Evolutionary conservation across 768 basidiomycete species (phyloP).

Genomic region (Suillus clintonianus): DNA sequence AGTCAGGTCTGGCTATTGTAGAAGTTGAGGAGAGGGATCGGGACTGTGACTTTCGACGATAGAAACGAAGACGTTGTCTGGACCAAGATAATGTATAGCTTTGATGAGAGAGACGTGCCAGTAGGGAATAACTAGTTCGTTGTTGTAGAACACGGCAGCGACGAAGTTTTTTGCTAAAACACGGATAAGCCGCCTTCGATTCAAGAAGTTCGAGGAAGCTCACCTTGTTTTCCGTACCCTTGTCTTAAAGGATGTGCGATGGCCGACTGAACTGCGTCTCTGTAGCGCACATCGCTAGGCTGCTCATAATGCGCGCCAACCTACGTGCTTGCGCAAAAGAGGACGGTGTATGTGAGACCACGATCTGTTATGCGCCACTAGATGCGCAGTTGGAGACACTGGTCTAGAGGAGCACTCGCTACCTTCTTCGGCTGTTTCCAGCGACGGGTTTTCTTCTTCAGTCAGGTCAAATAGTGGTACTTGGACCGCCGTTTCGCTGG

Average conservation of each 20-base stretch:
- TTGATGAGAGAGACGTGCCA: constrained; percentile 39
- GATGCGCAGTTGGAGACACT: not conserved
- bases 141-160: constrained; percentile 44
- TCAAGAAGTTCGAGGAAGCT: not conserved
- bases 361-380: not conserved
- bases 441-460: not conserved
- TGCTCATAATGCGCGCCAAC: constrained; percentile 5
- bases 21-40: constrained; percentile 33
- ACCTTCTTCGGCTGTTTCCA: not conserved
- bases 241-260: constrained; percentile 2
- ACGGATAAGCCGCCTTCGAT: not conserved
- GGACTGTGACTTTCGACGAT: constrained; percentile 41
- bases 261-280: not conserved
- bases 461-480: not conserved
- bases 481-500: not conserved
- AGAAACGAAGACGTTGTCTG: constrained; percentile 43
- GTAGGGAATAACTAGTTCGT: constrained; percentile 38
- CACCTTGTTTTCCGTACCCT: constrained; percentile 9
- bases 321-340: constrained; percentile 1
- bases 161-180: constrained; percentile 34
- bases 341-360: not conserved
- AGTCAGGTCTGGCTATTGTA: constrained; percentile 25
- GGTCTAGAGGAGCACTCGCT: constrained; percentile 1
- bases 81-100: constrained; percentile 40
- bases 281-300: constrained; percentile 10